These are phyloP conservation scores for Monascus ruber DNA, from an alignment of 2,329 filamentous ascomycete species.

Conservation along the genomic window DNA sequence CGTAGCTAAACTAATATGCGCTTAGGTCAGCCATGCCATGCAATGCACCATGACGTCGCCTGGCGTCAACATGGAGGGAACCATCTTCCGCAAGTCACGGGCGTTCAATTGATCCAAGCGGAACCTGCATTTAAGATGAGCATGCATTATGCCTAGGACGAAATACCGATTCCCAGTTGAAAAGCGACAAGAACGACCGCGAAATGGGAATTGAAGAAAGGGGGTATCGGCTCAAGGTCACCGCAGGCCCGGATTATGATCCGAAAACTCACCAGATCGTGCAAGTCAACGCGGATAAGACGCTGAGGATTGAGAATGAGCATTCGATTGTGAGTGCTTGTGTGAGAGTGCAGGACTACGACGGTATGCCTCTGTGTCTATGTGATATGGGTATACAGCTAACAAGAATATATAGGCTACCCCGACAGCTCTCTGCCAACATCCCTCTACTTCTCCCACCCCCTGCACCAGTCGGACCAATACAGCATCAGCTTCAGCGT, in stretches of 20 bases:
- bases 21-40: background rate
- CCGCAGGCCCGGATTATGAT: conserved; percentile 69
- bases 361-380: conserved; percentile 16
- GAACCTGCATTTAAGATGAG: too few species aligned
- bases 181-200: too few species aligned
- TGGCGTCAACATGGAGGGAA: conserved; percentile 1
- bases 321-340: conserved; percentile 57
- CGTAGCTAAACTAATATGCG: too few species aligned
- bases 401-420: conserved; percentile 42
- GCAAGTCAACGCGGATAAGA: conserved; percentile 58
- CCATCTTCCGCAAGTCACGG: background rate
- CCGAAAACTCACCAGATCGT: conserved; percentile 59
- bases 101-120: too few species aligned
- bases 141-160: too few species aligned
- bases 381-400: background rate
- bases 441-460: conserved; percentile 64
- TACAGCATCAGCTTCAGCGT: conserved; percentile 78
- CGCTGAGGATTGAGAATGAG: conserved; percentile 51
- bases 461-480: conserved; percentile 61
- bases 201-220: background rate
- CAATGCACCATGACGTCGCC: conserved; percentile 5
- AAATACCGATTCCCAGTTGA: too few species aligned
- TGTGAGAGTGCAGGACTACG: conserved; percentile 60
- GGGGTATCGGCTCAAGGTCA: conserved; percentile 64
- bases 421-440: conserved; percentile 57